A percentile compares a stretch with the other conserved stretches of the same genome.
These are phyloP conservation scores for Ceratobasidium sp. DNA, from an alignment of 1,284 basidiomycete genomes.

Conservation along the genomic window DNA sequence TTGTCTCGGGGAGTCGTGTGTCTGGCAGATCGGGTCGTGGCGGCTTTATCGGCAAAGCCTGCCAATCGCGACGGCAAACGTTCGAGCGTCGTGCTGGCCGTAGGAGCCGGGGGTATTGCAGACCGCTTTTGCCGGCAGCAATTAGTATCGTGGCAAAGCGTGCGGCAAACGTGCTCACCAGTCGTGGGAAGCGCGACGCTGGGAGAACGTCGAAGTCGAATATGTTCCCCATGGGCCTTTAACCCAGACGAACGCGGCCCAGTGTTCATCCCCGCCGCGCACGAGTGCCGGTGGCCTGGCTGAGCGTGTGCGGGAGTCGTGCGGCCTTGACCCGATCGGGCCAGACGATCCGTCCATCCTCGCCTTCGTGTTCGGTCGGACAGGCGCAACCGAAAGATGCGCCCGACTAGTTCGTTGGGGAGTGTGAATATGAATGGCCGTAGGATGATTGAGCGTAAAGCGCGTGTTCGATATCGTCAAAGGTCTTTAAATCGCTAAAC, in stretches of 20 bases:
- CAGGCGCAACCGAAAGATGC: constrained; percentile 5
- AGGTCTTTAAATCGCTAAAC: constrained; percentile 24
- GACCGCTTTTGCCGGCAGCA: too few relatives aligned
- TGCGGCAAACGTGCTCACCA: too few relatives aligned
- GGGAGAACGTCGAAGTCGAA: too few relatives aligned
- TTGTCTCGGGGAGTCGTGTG: too few relatives aligned
- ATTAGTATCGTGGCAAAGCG: too few relatives aligned
- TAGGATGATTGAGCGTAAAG: constrained; percentile 51
- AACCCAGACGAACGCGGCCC: constrained; percentile 43
- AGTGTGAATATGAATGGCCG: constrained; percentile 38
- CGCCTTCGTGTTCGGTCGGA: constrained; percentile 32
- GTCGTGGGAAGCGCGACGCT: too few relatives aligned
- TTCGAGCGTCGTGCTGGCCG: too few relatives aligned
- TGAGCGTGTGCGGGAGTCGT: constrained; percentile 16
- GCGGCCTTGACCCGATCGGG: constrained; percentile 37
- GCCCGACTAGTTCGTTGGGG: constrained; percentile 22
- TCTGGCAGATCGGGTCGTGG: too few relatives aligned
- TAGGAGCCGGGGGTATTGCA: too few relatives aligned
- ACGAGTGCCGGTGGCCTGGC: constrained; percentile 29
- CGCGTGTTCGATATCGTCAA: constrained; percentile 53
- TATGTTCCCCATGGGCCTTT: constrained; percentile 6
- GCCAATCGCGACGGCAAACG: too few relatives aligned
- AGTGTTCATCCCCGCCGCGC: constrained; percentile 37
- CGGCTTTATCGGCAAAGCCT: too few relatives aligned
- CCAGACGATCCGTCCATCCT: constrained; percentile 42